Percentiles rank a stretch among this genome's conserved stretches.
Evolutionary conservation across 1,284 basidiomycete species (phyloP).

Genomic region (Gomphus bonarii): DNA sequence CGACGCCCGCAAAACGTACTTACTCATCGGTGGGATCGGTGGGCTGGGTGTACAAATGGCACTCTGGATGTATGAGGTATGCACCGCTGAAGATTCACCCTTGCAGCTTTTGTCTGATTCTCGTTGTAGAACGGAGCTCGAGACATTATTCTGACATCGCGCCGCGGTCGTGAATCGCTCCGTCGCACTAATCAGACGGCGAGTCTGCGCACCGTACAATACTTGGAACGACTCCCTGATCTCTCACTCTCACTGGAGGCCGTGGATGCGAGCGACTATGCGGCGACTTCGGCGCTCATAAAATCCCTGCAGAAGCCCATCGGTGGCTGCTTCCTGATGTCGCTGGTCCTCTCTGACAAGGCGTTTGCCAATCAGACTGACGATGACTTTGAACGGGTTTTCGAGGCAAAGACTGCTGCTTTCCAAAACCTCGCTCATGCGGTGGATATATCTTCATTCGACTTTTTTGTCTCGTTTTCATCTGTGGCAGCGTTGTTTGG

Average conservation of each 20-base stretch:
- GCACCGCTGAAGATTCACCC: neutral
- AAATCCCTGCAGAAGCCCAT: constrained; percentile 17
- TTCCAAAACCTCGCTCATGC: constrained; percentile 19
- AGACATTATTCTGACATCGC: constrained; percentile 28
- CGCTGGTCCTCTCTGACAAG: constrained; percentile 24
- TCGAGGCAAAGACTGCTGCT: constrained; percentile 23
- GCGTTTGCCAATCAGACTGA: constrained; percentile 23
- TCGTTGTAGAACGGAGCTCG: constrained; percentile 26
- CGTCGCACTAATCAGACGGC: constrained; percentile 16
- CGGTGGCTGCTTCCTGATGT: constrained; percentile 28
- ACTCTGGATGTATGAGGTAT: constrained; percentile 30
- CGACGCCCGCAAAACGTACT: constrained; percentile 15
- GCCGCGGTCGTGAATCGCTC: constrained; percentile 22
- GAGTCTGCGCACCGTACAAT: constrained; percentile 20
- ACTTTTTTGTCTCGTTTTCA: constrained; percentile 29
- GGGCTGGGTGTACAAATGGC: constrained; percentile 25
- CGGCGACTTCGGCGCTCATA: constrained; percentile 14
- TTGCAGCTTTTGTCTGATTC: neutral
- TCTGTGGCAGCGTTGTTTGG: constrained; percentile 27
- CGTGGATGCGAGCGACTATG: constrained; percentile 18
- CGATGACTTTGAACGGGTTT: constrained; percentile 22
- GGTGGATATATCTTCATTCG: constrained; percentile 19
- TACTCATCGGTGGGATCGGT: constrained; percentile 25
- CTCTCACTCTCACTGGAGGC: constrained; percentile 22
- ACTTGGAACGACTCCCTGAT: constrained; percentile 22